phyloP scores from a whole-genome alignment of 2,329 filamentous ascomycete genomes.

The Ceratocystis lukuohia region DNA sequence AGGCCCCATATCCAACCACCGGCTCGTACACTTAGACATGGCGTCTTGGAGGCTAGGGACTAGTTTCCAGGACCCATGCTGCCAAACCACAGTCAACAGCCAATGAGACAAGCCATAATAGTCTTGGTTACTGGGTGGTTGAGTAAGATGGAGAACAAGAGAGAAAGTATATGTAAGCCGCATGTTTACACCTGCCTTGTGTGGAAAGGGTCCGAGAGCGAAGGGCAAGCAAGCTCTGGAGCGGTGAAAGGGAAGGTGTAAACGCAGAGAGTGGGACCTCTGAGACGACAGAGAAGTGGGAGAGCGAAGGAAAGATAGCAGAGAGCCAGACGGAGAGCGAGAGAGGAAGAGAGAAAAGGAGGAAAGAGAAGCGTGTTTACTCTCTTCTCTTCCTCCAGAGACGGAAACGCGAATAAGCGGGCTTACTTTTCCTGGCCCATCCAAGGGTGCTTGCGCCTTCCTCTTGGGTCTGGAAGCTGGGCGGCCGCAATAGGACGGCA shows the following conservation, averaged over 20 bases:
- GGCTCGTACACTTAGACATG: no score
- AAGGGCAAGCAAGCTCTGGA: background rate
- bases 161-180: background rate
- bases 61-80: background rate
- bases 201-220: background rate
- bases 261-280: conserved; percentile 7
- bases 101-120: background rate
- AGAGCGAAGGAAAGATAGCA: background rate
- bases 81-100: background rate
- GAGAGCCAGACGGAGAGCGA: background rate
- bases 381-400: background rate
- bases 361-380: background rate
- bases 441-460: conserved; percentile 11
- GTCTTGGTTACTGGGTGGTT: no score
- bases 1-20: no score
- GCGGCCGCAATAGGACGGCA: background rate
- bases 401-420: background rate
- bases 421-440: background rate
- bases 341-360: background rate
- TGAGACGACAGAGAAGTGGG: background rate
- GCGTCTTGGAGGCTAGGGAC: no score
- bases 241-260: conserved; percentile 11
- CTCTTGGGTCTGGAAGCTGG: conserved; percentile 5
- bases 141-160: background rate
- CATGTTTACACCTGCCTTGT: background rate